phyloP scores from a whole-genome alignment of 2,329 filamentous ascomycete genomes.

The Capronia epimyces region DNA sequence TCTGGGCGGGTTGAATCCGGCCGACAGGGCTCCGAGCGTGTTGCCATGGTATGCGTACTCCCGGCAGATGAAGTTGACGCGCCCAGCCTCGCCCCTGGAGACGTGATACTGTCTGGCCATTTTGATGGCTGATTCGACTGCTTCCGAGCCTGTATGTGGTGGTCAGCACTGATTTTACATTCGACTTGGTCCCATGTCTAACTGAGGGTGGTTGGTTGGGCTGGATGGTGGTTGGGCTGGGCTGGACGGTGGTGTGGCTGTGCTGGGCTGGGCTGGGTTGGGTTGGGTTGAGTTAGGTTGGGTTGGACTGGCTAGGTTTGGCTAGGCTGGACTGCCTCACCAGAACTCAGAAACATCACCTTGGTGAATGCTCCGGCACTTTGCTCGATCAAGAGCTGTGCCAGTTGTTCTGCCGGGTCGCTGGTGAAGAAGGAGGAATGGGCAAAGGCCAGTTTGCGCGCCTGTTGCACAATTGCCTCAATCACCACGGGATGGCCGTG shows the following conservation, averaged over 20 bases:
- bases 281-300: too few species aligned
- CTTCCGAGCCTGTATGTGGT: too few species aligned
- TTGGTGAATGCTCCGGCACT: constrained; percentile 50
- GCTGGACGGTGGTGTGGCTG: too few species aligned
- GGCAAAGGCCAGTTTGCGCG: constrained; percentile 56
- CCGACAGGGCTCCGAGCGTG: constrained; percentile 43
- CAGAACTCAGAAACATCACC: constrained; percentile 53
- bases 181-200: too few species aligned
- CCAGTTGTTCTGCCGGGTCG: constrained; percentile 49
- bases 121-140: constrained; percentile 46
- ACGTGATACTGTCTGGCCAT: constrained; percentile 45
- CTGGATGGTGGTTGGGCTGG: too few species aligned
- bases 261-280: too few species aligned
- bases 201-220: too few species aligned
- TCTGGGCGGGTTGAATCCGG: constrained; percentile 34
- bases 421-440: constrained; percentile 56
- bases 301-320: too few species aligned
- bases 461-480: constrained; percentile 56
- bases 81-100: constrained; percentile 34
- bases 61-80: constrained; percentile 41
- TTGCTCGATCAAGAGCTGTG: constrained; percentile 44
- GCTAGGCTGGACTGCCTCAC: too few species aligned
- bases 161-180: too few species aligned
- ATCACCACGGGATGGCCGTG: constrained; percentile 50
- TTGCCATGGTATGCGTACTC: constrained; percentile 49